Evolutionary conservation across 331 rosid species (phyloP), one percentile per base, ranked within the genome.

Genomic region (Pyrus hybrid): DNA sequence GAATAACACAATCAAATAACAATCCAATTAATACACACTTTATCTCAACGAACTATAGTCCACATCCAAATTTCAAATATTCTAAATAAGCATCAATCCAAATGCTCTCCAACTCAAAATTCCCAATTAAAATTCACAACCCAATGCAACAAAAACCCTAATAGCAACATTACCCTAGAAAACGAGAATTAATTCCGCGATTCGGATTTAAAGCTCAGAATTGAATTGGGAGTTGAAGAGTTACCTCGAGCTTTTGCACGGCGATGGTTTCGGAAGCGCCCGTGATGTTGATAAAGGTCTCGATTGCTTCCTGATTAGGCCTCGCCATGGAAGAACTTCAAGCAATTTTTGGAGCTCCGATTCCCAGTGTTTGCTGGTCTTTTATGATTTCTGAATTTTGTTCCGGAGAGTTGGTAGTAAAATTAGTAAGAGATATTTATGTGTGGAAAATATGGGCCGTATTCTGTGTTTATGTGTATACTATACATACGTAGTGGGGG

Each of bases 301-400:
- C 97, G 67, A 93, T 85, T 62, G 93, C 88, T 67, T 90, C 93
- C 71, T 86, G 97, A 86, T 83, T 76, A 70, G 93, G 97, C 78
- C 83, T 85, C 80, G 93, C 92, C 98, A 93, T 93, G 77, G 88
- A 83, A 85, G 83, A 51, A 76, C 49, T 68, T 76, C 26, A n/a
- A 54, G 72, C 10, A 65, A 73, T 33, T 76, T 10, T 18, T 29
- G 28, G 71, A 80, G 81, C 76, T 76, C 66, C 72, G 70, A 79
- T 76, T 68, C 74, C 76, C 77, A 62, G 32, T 8, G 71, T 71
- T 53, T 22, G 64, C 45, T n/a, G 51, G 28, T 64, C n/a, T 26
- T 63, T 11, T 14, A 17, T 63, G 7, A 13, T 8, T 28, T 37
- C 53, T 14, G 13, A 16, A 3, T 12, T 70, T 33, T 16, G 66